These are phyloP conservation scores for Ascochyta koolunga DNA, from an alignment of 2,329 filamentous ascomycete species.

Conservation along the genomic window DNA sequence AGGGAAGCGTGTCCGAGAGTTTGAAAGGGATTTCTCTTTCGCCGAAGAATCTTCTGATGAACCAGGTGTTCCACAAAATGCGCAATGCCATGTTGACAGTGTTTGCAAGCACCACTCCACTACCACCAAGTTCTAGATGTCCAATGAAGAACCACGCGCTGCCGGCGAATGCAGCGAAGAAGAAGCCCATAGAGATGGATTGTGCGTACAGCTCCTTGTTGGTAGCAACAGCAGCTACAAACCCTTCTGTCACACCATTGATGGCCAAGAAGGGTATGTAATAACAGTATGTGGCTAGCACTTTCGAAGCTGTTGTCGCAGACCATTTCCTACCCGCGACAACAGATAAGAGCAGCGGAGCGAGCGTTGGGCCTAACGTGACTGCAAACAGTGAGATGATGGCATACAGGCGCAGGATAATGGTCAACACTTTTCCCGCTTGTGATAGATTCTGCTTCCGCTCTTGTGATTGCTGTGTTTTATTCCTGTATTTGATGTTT, in stretches of 20 bases:
- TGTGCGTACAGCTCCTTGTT: conserved; percentile 77
- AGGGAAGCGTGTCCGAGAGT: conserved; percentile 29
- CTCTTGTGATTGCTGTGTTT: conserved; percentile 13
- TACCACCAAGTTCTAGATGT: conserved; percentile 72
- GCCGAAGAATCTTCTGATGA: conserved; percentile 62
- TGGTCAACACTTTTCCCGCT: conserved; percentile 61
- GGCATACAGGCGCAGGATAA: conserved; percentile 74
- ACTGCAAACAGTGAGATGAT: conserved; percentile 73
- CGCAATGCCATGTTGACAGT: conserved; percentile 87
- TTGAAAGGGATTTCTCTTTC: conserved; percentile 25
- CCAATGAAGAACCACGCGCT: conserved; percentile 77
- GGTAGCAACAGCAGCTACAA: conserved; percentile 85
- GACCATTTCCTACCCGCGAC: conserved; percentile 81
- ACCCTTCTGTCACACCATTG: conserved; percentile 91
- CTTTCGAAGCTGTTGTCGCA: conserved; percentile 71
- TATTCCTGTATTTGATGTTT: conserved; percentile 2
- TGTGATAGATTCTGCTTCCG: conserved; percentile 41
- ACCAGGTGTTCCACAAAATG: conserved; percentile 78
- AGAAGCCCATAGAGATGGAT: conserved; percentile 81
- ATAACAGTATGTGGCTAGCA: conserved; percentile 83
- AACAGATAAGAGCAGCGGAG: conserved; percentile 73
- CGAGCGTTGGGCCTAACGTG: conserved; percentile 74
- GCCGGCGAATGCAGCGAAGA: conserved; percentile 76
- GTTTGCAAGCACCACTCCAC: conserved; percentile 85
- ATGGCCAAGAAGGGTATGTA: conserved; percentile 92